phyloP scores from a whole-genome alignment of 1,284 basidiomycete genomes.

The Rhizoctonia solani region DNA sequence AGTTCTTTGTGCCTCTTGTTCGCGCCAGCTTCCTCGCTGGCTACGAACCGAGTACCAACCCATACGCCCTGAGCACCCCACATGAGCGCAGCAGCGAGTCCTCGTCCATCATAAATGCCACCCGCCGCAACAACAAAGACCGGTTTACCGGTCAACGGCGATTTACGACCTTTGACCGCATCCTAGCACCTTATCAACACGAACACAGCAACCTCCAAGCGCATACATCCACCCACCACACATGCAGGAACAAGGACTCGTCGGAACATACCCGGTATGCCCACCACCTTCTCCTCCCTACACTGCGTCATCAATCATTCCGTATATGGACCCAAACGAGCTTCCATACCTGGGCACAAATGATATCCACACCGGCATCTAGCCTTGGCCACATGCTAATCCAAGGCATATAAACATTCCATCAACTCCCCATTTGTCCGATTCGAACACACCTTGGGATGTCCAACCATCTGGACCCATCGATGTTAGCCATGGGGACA shows the following conservation, averaged over 20 bases:
- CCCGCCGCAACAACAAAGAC: constrained; percentile 85
- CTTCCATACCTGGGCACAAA: constrained; percentile 69
- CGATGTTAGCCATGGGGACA: neutral
- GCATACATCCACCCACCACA: constrained; percentile 49
- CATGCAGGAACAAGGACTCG: constrained; percentile 81
- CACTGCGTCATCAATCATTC: neutral
- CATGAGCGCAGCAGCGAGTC: constrained; percentile 83
- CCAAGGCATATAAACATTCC: neutral
- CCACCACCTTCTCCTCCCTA: constrained; percentile 82
- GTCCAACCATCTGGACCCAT: constrained; percentile 73
- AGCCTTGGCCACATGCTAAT: constrained; percentile 75
- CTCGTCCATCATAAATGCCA: constrained; percentile 82
- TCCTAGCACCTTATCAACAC: constrained; percentile 50
- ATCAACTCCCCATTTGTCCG: neutral
- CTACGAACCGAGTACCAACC: constrained; percentile 92
- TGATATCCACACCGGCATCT: constrained; percentile 79
- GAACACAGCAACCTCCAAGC: neutral
- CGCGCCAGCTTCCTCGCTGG: constrained; percentile 76
- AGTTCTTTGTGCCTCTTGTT: constrained; percentile 82
- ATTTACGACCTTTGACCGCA: constrained; percentile 69
- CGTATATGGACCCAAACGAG: neutral
- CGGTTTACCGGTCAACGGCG: constrained; percentile 76
- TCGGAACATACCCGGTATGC: constrained; percentile 59
- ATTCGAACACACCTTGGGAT: constrained; percentile 59
- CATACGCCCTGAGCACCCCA: constrained; percentile 87